Base-by-base conservation (phyloP, 2,329 filamentous ascomycete species). In the Aureobasidium zeae region DNA sequence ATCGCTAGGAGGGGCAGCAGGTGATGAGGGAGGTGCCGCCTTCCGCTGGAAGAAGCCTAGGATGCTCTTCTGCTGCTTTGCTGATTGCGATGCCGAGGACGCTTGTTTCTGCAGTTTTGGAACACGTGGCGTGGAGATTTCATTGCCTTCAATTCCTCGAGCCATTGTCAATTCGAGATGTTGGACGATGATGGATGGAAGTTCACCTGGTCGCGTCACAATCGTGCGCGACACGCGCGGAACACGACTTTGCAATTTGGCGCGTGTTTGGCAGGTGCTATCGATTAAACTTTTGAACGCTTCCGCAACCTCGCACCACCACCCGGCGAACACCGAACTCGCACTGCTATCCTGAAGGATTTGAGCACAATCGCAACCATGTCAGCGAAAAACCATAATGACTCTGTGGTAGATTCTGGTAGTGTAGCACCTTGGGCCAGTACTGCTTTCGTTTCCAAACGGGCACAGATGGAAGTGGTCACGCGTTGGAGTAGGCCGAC, bases 1-100 rank as follows among this genome's bases (percentile, higher is more conserved):
- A 63, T 86, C 93, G 62, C 85, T 94, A 4, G 86, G 82, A 4
- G 61, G 58, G 16, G 60, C 59, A 25, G 60, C 55, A 48, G 58
- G 62, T 11, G 70, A 69, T 19, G 70, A 67, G 45, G 54, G 50
- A 48, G 52, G 58, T 16, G 51, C 52, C 30, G 65, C 51, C 48
- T 71, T 64, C 59, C 73, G 86, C 52, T 81, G 73, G 57, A 89
- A 89, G 71, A 91, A 91, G 31, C 83, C 82, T 25, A 86, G 68
- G 48, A 91, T 86, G 42, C 81, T 84, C 55, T 75, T 79, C 57
- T 79, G 79, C 24, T 32, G 25, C 55, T 76, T 79, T 56, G 78
- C 79, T 17, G 35, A 37, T 42, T 48, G 36, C 22, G 43, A 39
- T 49, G 66, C 62, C 15, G 68, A 64, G 32, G 64, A 62, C 32